A percentile compares a stretch with the other conserved stretches of the same genome.
Evolutionary conservation across 2,329 filamentous ascomycete genomes (phyloP).

Genomic region (Mycosphaerella sp.): DNA sequence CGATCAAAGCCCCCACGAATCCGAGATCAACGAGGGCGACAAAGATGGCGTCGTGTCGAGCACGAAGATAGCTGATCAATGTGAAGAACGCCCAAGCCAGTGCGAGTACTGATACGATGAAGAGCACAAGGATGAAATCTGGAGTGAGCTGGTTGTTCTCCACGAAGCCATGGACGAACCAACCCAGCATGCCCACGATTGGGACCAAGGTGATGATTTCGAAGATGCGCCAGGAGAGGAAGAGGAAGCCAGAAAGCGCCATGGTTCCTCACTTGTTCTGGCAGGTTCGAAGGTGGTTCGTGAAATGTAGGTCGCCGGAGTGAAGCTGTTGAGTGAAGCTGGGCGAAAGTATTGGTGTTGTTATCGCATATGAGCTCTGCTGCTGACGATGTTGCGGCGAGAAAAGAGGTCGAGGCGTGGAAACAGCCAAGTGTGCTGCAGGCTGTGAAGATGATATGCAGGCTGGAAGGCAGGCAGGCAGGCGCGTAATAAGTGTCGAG

Average conservation of each 20-base stretch:
- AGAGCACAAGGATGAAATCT: conserved; percentile 55
- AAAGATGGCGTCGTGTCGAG: conserved; percentile 54
- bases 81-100: conserved; percentile 57
- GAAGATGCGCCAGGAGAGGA: conserved; percentile 56
- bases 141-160: conserved; percentile 54
- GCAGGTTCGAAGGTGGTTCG: too few species aligned
- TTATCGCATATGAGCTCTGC: not conserved
- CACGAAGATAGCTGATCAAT: conserved; percentile 53
- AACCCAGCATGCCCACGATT: conserved; percentile 58
- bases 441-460: too few species aligned
- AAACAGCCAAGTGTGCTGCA: too few species aligned
- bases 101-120: conserved; percentile 58
- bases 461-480: too few species aligned
- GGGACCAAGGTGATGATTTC: conserved; percentile 59
- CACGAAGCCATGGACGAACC: conserved; percentile 56
- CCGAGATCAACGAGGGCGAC: conserved; percentile 56
- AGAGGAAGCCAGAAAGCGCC: conserved; percentile 51
- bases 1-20: conserved; percentile 60
- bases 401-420: too few species aligned
- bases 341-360: not conserved
- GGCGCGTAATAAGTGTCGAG: too few species aligned
- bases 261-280: conserved; percentile 31
- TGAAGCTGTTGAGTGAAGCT: not conserved
- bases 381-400: too few species aligned
- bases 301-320: not conserved